Conservation (phyloP, 805 yeast species). For the Myxozyma neotropica region DNA sequence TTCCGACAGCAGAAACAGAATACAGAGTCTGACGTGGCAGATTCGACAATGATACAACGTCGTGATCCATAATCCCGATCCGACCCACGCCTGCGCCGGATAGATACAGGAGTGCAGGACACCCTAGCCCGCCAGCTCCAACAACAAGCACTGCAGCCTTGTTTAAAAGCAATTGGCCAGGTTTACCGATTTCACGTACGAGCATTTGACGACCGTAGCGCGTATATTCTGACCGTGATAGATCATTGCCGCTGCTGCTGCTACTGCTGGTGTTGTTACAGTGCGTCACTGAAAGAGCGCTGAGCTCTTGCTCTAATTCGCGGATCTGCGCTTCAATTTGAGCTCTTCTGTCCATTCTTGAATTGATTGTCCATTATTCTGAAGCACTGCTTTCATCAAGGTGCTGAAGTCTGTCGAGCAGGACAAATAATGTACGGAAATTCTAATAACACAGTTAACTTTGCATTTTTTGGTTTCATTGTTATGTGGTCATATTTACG, state of each 20-base stretch:
- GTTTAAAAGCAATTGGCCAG: slow-evolving; percentile 61
- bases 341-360: slow-evolving; percentile 1
- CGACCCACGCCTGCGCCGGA: slow-evolving; percentile 83
- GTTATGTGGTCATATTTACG: no score
- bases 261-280: no score
- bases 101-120: slow-evolving; percentile 83
- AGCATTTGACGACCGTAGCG: slow-evolving; percentile 96
- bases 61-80: slow-evolving; percentile 87
- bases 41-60: slow-evolving; percentile 79
- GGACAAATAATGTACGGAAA: no score
- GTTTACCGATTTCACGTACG: slow-evolving; percentile 71
- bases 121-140: slow-evolving; percentile 97
- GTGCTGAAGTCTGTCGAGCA: no score
- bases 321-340: slow-evolving; percentile 1
- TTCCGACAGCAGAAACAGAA: slow-evolving; percentile 64
- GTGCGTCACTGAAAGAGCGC: not conserved
- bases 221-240: slow-evolving; percentile 62
- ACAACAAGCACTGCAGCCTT: slow-evolving; percentile 66
- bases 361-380: not conserved
- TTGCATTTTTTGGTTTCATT: no score
- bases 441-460: no score
- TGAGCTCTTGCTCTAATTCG: not conserved
- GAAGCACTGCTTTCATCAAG: no score
- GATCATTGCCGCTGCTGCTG: not conserved
- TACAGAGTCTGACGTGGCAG: slow-evolving; percentile 90